Base-by-base conservation (phyloP, 2,329 filamentous ascomycete species). In the Basipetospora chlamydospora region DNA sequence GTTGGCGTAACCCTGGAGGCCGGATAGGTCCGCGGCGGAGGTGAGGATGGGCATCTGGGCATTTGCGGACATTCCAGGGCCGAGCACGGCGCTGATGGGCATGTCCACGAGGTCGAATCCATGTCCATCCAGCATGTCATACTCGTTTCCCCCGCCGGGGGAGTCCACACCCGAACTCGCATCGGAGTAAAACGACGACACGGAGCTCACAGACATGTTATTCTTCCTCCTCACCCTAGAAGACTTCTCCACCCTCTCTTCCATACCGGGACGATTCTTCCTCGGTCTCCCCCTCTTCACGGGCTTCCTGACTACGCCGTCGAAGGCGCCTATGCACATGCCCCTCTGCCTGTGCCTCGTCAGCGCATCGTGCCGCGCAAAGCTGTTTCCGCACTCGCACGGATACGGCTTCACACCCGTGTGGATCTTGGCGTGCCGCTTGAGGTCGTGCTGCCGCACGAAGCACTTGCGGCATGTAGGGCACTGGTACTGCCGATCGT, bases 381-480 rank as follows among this genome's bases (percentile, higher is more conserved):
- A 98, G 46, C 80, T 85, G 57, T 92, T 92, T 39, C 88, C 86
- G 53, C 90, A 98, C 43, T 85, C 77, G 59, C 90, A 98, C 31
- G 84, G 81, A 54, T 95, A 94, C 4, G 88, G 86, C 63, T 95
- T 95, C 59, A 92, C 80, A 34, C 87, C 87, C 1, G 84, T 93
- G 60, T 98, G 90, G 40, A 96, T 98, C 62, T 96, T 95, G 46
- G 87, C 81, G 54, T 98, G 90, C 42, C 90, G 77, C 66, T 96
- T 98, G 42, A 96, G 75, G 55, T 98, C 90, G 55, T 98, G 90
- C 49, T 94, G 87, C 26, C 90, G 80, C 28, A 96, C 90, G 54
- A 98, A 98, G 60, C 86, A 88, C 61, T 96, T 96, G 36, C 80
- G 70, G 63, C 90, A 98, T 38, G 82, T 79, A 31, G 88, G 86